A percentile compares a stretch with the other conserved stretches of the same genome.
These are phyloP conservation scores for Calonectria honghensis DNA, from an alignment of 2,329 filamentous ascomycete genomes.

Conservation along the genomic window DNA sequence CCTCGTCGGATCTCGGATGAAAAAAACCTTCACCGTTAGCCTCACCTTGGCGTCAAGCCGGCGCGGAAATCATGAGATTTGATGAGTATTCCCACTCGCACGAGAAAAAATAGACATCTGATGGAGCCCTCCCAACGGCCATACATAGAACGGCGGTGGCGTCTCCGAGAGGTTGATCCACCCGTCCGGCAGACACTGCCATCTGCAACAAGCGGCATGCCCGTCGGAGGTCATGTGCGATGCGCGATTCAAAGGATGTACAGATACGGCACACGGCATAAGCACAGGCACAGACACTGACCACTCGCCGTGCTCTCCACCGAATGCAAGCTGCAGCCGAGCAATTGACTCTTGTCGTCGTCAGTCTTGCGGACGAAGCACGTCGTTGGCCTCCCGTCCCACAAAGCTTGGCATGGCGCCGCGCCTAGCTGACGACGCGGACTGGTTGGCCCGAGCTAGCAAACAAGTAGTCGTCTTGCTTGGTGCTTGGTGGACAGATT, in stretches of 20 bases:
- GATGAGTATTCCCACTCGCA: not conserved
- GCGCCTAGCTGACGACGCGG: conserved; percentile 29
- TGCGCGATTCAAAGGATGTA: conserved; percentile 29
- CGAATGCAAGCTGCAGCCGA: conserved; percentile 5
- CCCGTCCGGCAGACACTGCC: conserved; percentile 23
- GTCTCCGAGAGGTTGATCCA: conserved; percentile 19
- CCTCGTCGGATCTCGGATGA: conserved; percentile 1
- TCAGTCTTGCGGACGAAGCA: conserved; percentile 15
- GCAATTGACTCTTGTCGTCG: conserved; percentile 13
- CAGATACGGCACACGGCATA: conserved; percentile 10
- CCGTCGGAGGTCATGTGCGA: conserved; percentile 32
- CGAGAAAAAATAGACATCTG: not conserved
- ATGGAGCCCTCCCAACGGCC: conserved; percentile 30
- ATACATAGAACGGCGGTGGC: conserved; percentile 26
- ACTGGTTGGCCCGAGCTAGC: conserved; percentile 10
- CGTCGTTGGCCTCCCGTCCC: conserved; percentile 25
- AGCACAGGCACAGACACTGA: not conserved
- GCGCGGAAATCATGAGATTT: conserved; percentile 18
- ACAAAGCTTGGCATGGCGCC: conserved; percentile 32
- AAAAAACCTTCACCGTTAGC: not conserved
- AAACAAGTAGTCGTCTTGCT: not conserved
- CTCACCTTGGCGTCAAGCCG: not conserved
- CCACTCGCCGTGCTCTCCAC: conserved; percentile 19
- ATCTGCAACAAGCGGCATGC: conserved; percentile 32
- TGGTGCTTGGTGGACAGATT: not conserved